These are phyloP conservation scores for Chrysophaeum taylorii DNA, from an alignment of 352 stramenopile species.

Conservation along the genomic window DNA sequence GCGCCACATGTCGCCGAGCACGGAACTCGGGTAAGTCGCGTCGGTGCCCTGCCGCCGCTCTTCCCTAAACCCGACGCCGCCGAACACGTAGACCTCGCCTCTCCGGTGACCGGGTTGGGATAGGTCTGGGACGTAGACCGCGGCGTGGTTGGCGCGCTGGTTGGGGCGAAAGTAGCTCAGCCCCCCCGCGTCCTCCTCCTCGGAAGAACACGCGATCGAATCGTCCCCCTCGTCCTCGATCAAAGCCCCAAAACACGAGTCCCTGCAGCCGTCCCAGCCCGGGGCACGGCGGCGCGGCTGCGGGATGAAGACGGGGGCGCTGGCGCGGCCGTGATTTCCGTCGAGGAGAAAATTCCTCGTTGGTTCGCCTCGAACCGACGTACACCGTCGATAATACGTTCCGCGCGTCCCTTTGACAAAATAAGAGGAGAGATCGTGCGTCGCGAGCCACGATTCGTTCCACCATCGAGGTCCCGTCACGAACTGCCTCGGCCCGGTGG, in stretches of 20 bases:
- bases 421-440: neutral
- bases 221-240: slow-evolving; percentile 31
- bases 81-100: slow-evolving; percentile 68
- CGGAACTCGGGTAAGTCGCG: slow-evolving; percentile 43
- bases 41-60: slow-evolving; percentile 53
- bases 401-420: slow-evolving; percentile 21
- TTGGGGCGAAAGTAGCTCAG: slow-evolving; percentile 70
- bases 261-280: slow-evolving; percentile 86
- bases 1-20: slow-evolving; percentile 74
- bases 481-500: slow-evolving; percentile 47
- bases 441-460: neutral
- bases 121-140: slow-evolving; percentile 50
- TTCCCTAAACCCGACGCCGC: slow-evolving; percentile 56
- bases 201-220: neutral
- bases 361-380: slow-evolving; percentile 68
- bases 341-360: slow-evolving; percentile 48
- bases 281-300: slow-evolving; percentile 74
- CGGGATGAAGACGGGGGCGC: slow-evolving; percentile 57
- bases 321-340: slow-evolving; percentile 44
- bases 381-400: slow-evolving; percentile 44
- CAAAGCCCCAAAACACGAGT: slow-evolving; percentile 53
- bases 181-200: neutral
- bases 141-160: slow-evolving; percentile 65
- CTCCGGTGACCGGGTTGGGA: neutral
- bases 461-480: slow-evolving; percentile 9